Percentiles rank a stretch among this genome's conserved stretches.
These are phyloP conservation scores for Sporothrix brunneoviolacea DNA, from an alignment of 2,329 filamentous ascomycete genomes.

Conservation along the genomic window DNA sequence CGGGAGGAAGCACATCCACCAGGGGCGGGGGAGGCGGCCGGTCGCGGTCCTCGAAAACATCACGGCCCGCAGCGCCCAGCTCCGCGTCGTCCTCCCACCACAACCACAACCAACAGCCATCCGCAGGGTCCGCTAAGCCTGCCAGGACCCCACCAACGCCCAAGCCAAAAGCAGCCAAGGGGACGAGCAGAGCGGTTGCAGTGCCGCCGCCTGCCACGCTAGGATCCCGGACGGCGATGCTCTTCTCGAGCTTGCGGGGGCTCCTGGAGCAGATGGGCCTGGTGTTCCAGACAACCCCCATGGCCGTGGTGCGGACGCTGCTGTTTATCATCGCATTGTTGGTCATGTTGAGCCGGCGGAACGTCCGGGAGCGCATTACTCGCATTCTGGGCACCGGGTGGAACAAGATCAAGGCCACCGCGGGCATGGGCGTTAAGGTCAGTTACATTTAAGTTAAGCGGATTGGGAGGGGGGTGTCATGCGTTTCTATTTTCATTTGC, in stretches of 20 bases:
- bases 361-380: constrained; percentile 67
- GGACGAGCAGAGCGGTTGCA: constrained; percentile 7
- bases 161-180: constrained; percentile 3
- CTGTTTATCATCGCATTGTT: constrained; percentile 75
- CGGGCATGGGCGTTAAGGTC: constrained; percentile 95
- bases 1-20: constrained; percentile 26
- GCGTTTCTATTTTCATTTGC: constrained; percentile 17
- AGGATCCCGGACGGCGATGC: constrained; percentile 43
- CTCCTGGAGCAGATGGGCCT: constrained; percentile 45
- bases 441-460: constrained; percentile 94
- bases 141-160: not conserved
- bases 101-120: not conserved
- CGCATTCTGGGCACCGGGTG: constrained; percentile 63
- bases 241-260: constrained; percentile 45
- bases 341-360: constrained; percentile 66
- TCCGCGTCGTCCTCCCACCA: not conserved
- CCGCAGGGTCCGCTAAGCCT: not conserved
- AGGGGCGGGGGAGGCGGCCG: constrained; percentile 24
- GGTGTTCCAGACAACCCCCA: constrained; percentile 50
- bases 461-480: not conserved
- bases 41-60: constrained; percentile 26
- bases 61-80: not conserved
- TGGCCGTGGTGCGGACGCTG: constrained; percentile 54
- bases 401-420: constrained; percentile 75
- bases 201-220: constrained; percentile 27